Percentiles rank a stretch among this genome's conserved stretches.
Evolutionary conservation across 2,329 filamentous ascomycete species (phyloP).

Genomic region (Hortaea werneckii): DNA sequence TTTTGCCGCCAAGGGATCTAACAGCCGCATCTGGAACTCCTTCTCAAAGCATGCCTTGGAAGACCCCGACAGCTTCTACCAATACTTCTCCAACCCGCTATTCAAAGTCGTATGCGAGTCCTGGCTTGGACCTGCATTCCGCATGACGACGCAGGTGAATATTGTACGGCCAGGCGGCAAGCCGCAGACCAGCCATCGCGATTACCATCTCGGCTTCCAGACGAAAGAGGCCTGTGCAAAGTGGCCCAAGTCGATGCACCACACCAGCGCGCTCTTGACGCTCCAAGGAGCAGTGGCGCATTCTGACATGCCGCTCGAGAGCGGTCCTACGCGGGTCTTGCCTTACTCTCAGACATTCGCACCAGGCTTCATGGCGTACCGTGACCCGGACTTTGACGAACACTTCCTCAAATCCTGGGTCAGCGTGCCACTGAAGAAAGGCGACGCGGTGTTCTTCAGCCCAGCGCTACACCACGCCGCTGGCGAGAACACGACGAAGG

Average conservation of each 20-base stretch:
- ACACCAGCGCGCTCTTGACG: conserved; percentile 48
- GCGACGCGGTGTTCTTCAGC: conserved; percentile 56
- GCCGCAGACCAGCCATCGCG: conserved; percentile 49
- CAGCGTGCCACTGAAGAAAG: conserved; percentile 41
- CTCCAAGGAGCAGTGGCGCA: conserved; percentile 56
- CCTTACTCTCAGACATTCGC: conserved; percentile 51
- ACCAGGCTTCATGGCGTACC: conserved; percentile 50
- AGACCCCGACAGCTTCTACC: conserved; percentile 43
- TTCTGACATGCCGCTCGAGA: conserved; percentile 47
- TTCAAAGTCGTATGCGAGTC: conserved; percentile 42
- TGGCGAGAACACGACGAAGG: conserved; percentile 43
- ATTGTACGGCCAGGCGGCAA: conserved; percentile 49
- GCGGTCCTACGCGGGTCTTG: conserved; percentile 50
- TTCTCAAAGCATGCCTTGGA: conserved; percentile 50
- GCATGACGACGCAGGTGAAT: conserved; percentile 53
- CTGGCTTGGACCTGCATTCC: conserved; percentile 52
- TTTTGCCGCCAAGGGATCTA: conserved; percentile 46
- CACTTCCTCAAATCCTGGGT: conserved; percentile 47
- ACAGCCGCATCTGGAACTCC: conserved; percentile 57
- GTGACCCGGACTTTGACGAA: conserved; percentile 41
- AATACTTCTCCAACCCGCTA: conserved; percentile 53
- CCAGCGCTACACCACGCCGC: conserved; percentile 55
- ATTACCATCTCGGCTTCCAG: conserved; percentile 57
- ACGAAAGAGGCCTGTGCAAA: conserved; percentile 35
- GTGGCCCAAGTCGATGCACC: conserved; percentile 45